phyloP scores from a whole-genome alignment of 1,284 basidiomycete genomes.

The Irpex sp. region DNA sequence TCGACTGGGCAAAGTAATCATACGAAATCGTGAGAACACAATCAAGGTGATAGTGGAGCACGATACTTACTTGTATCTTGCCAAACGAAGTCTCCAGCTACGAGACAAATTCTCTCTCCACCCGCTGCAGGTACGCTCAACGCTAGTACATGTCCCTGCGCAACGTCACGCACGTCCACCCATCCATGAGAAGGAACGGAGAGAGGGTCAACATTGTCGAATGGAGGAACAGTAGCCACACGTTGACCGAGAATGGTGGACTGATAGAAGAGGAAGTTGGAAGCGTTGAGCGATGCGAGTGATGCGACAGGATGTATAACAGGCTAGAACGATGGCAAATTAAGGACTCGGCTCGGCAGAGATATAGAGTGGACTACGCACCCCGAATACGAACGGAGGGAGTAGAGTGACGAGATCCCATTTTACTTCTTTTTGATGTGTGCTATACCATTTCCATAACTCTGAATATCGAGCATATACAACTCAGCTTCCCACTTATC shows the following conservation, averaged over 20 bases:
- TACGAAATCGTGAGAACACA: neutral
- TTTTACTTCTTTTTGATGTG: slow-evolving; percentile 3
- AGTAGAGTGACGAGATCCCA: slow-evolving; percentile 17
- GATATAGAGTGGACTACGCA: neutral
- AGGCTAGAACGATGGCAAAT: neutral
- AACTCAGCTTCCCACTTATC: neutral
- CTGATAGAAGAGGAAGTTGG: neutral
- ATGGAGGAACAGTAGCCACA: neutral
- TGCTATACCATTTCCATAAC: neutral
- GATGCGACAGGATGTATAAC: neutral
- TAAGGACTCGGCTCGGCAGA: neutral
- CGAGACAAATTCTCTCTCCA: neutral
- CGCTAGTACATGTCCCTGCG: neutral
- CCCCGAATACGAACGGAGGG: slow-evolving; percentile 17
- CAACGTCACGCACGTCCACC: neutral
- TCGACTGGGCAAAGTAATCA: neutral
- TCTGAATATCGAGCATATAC: neutral
- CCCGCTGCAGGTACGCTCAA: neutral
- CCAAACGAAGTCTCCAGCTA: neutral
- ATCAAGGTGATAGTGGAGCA: neutral
- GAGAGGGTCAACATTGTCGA: neutral
- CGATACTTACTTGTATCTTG: neutral
- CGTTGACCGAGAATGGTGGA: neutral
- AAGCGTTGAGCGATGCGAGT: neutral
- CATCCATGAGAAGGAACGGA: neutral